Evolutionary conservation across 257 asterid species (phyloP).

Genomic region (Ehretia macrophylla): DNA sequence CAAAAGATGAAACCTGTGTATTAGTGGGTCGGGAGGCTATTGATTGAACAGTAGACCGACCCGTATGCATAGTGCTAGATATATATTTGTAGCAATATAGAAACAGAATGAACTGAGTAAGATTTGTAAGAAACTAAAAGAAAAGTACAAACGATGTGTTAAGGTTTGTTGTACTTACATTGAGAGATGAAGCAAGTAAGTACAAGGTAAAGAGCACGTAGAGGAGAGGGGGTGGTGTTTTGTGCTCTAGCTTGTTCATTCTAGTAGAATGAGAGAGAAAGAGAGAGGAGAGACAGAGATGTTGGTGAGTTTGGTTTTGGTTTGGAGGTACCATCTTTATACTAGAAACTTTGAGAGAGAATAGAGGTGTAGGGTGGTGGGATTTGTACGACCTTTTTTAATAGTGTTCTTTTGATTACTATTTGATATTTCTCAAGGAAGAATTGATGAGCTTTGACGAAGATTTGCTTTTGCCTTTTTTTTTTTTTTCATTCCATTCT

Average conservation of each 20-base stretch:
- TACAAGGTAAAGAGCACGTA: constrained; percentile 18
- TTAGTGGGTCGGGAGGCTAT: too few species aligned
- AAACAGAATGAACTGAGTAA: not conserved
- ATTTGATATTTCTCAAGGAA: too few species aligned
- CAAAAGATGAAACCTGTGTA: too few species aligned
- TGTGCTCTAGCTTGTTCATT: constrained; percentile 19
- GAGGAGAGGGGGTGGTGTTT: constrained; percentile 17
- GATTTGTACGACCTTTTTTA: too few species aligned
- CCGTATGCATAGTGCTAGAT: too few species aligned
- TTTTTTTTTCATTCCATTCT: too few species aligned
- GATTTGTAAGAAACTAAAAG: not conserved
- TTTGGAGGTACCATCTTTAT: constrained; percentile 34
- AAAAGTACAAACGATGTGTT: not conserved
- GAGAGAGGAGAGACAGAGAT: constrained; percentile 15
- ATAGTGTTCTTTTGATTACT: too few species aligned
- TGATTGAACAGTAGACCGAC: too few species aligned
- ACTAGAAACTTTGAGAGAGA: constrained; percentile 9
- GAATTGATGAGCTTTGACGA: too few species aligned
- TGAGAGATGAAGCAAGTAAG: constrained; percentile 16
- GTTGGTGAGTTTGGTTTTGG: constrained; percentile 35
- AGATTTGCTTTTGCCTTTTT: too few species aligned
- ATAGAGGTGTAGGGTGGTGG: too few species aligned
- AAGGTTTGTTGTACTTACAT: constrained; percentile 19
- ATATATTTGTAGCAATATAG: too few species aligned
- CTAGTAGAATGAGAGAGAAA: constrained; percentile 26